A percentile compares a stretch with the other conserved stretches of the same genome.
Conservation (phyloP, 1,284 basidiomycete genomes). For the Sanguinoderma infundibulare region DNA sequence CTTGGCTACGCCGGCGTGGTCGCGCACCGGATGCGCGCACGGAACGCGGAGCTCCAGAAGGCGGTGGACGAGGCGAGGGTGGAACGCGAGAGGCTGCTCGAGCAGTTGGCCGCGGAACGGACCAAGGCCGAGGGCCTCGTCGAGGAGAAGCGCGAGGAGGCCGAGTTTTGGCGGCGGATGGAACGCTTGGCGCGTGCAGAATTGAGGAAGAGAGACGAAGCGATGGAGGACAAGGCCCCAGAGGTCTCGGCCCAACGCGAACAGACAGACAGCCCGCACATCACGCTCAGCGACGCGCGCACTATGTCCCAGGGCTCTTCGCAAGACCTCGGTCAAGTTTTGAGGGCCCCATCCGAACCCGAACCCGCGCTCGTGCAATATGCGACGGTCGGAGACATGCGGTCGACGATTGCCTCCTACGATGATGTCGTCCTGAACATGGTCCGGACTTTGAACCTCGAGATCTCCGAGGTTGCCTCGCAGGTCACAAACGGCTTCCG, state of each 20-base stretch:
- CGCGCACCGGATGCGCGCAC: conserved; percentile 19
- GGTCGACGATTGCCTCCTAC: conserved; percentile 38
- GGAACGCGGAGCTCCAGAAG: conserved; percentile 20
- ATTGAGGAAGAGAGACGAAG: conserved; percentile 14
- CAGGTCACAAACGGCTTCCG: conserved; percentile 38
- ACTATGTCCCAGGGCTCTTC: background rate
- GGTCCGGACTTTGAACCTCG: conserved; percentile 51
- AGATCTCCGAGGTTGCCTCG: conserved; percentile 55
- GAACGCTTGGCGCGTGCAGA: conserved; percentile 22
- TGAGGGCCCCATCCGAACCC: conserved; percentile 2
- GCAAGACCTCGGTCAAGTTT: background rate
- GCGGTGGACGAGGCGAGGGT: conserved; percentile 17
- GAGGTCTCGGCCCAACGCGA: conserved; percentile 19
- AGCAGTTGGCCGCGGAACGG: conserved; percentile 12
- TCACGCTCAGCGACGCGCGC: conserved; percentile 13
- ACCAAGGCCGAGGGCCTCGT: conserved; percentile 6
- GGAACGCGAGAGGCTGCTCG: conserved; percentile 15
- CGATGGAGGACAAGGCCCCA: conserved; percentile 12
- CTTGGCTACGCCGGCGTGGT: conserved; percentile 21
- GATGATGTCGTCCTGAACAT: conserved; percentile 51
- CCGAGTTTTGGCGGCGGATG: conserved; percentile 26
- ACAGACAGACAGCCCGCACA: conserved; percentile 16
- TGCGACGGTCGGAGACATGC: conserved; percentile 30
- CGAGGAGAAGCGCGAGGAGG: conserved; percentile 18
- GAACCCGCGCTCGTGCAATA: conserved; percentile 40